Conservation (phyloP, 108 stramenopile species). For the Stephanodiscus triporus region DNA sequence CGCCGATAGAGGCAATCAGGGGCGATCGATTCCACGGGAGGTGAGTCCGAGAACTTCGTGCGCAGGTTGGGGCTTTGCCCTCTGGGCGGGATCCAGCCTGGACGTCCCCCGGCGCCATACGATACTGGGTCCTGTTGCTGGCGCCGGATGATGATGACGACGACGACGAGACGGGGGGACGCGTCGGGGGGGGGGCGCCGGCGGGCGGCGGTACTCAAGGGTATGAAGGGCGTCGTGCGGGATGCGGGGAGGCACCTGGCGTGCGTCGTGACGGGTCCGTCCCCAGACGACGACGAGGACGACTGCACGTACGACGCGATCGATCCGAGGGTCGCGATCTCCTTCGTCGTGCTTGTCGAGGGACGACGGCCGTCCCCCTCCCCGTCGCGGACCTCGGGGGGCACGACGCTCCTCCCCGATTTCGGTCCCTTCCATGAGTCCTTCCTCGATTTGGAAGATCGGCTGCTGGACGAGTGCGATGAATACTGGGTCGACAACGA, state of each 20-base stretch:
- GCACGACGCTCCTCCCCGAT: conserved; percentile 2
- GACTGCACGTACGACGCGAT: conserved; percentile 26
- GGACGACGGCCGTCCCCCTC: not conserved
- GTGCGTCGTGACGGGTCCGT: conserved; percentile 1
- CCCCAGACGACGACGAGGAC: not conserved
- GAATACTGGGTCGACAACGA: conserved; percentile 43
- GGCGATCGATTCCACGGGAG: too few relatives aligned
- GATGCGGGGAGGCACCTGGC: conserved; percentile 33
- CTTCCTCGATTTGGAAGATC: conserved; percentile 71
- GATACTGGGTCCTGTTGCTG: conserved; percentile 54
- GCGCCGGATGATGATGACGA: too few relatives aligned
- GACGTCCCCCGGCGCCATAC: conserved; percentile 56
- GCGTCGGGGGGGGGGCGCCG: not conserved
- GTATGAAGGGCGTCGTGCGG: conserved; percentile 25
- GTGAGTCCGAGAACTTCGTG: too few relatives aligned
- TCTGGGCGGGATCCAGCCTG: too few relatives aligned
- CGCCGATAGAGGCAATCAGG: too few relatives aligned
- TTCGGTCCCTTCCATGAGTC: conserved; percentile 68
- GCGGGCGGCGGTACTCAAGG: conserved; percentile 9
- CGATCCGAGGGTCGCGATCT: conserved; percentile 65
- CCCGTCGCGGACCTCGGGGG: not conserved
- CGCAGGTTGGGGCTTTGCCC: too few relatives aligned
- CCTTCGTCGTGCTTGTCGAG: conserved; percentile 58
- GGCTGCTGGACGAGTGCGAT: conserved; percentile 54
- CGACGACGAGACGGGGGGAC: not conserved